Evolutionary conservation across 78 protist genomes (phyloP), one percentile per base, ranked within the genome.

Genomic region (Guillardia theta): DNA sequence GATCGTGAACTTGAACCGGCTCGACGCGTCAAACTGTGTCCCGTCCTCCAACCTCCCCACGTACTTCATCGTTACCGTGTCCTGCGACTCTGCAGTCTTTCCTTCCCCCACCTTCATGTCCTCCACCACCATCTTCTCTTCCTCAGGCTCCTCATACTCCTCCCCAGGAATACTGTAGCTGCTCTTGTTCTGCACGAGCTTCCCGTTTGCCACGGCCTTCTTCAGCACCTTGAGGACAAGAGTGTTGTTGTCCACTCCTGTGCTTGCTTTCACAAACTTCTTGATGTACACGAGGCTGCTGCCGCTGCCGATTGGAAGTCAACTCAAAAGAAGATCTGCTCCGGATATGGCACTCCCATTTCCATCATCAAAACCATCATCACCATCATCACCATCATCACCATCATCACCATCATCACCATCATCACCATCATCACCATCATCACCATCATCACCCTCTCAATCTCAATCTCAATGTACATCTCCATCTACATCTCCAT

Each of bases 231-330:
- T 70, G 36, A 70, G 83, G 45, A 70, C 27, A 36, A 70, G n/a
- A 24, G 83, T 70, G 83, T 70, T 70, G 41, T 70, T 70, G 27
- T 70, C 83, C 27, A 33, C n/a, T 24, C 36, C 83, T 22, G n/a
- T 22, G 10, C 44, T 50, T 22, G 48, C 90, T 43, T 78, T 78
- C 90, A 78, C 37, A 36, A 18, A 37, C 33, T 78, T 78, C 48
- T 78, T 78, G 90, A 78, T 37, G 24, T 78, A 78, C 18, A 78
- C 90, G 43, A 78, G 39, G 48, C 90, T 78, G 48, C 90, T 78
- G 6, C 90, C 90, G 18, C 48, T 78, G 83, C 62, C 12, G 33
- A 53, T 53, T 53, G n/a, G n/a, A n/a, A n/a, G n/a, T n/a, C n/a
- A n/a, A n/a, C n/a, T n/a, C n/a, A n/a, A n/a, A n/a, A n/a, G n/a